These are phyloP conservation scores for Angophora floribunda DNA, from an alignment of 345 rosid species.

Conservation along the genomic window DNA sequence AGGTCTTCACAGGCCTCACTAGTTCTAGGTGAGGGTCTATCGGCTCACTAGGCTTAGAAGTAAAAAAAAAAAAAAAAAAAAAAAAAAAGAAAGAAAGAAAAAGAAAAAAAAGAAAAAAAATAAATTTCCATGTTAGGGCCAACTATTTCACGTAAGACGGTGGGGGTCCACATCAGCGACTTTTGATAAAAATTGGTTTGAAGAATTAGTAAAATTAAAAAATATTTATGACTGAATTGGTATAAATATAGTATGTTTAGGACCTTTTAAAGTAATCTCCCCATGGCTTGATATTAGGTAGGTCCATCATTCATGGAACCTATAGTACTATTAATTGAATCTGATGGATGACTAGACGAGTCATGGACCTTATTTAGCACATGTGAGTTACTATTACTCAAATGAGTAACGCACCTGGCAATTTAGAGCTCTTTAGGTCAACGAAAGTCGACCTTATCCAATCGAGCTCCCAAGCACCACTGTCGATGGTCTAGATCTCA, in stretches of 20 bases:
- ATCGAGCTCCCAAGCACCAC: neutral
- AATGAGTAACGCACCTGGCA: neutral
- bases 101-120: too few species aligned
- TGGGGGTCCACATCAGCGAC: rapidly evolving
- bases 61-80: rapidly evolving
- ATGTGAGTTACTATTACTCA: neutral
- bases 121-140: rapidly evolving
- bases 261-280: neutral
- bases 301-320: neutral
- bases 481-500: neutral
- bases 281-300: neutral
- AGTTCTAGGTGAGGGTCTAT: rapidly evolving
- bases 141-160: rapidly evolving
- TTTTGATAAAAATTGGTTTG: rapidly evolving
- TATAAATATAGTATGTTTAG: neutral
- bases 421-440: neutral
- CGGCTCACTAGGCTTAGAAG: neutral
- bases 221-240: neutral
- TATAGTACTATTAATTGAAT: neutral
- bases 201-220: neutral
- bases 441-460: neutral
- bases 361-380: neutral
- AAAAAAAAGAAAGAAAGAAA: rapidly evolving
- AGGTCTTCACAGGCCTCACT: neutral
- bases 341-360: neutral